Base-by-base conservation (phyloP, 2,329 filamentous ascomycete species). In the Trichoderma sp. region DNA sequence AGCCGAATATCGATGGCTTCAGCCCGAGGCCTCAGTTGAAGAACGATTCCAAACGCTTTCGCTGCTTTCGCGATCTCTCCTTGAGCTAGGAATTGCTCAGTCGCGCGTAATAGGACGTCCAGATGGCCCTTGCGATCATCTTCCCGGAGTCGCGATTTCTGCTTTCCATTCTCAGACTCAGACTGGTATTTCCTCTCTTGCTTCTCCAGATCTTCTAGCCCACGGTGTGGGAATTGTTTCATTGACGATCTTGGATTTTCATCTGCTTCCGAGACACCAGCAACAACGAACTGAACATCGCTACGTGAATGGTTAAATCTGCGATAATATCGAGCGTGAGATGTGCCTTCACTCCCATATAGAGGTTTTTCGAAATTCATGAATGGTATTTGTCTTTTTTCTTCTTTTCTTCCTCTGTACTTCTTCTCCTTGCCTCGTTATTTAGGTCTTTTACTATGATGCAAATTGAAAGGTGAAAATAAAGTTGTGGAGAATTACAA, bases 1-100 rank as follows among this genome's bases (percentile, higher is more conserved):
- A 84, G 84, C 50, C 94, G 88, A 62, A 95, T 80, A 78, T 97
- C 93, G 23, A 95, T 84, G 7, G 83, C 82, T 62, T 81, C 69
- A 32, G 78, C 76, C 15, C 73, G 64, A 2, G 79, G 78, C 11
- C 78, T 77, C 61, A 89, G 86, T 63, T 91, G 88, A 61, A 94
- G 79, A 36, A 97, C 85, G 74, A 97, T 82, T 1, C 89, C 91
- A 85, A 93, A 95, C 0, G 93, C 92, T 72, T 92, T 86, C 64
- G 88, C 88, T 0, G 95, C 94, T 53, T 92, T 90, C 2, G 85
- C 75, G 72, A 94, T 91, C 76, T 97, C 92, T 36, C 90, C 88
- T 73, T 89, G 85, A 32, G 91, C 85, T 53, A 98, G 85, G 76
- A 91, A 93, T 43, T 88, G 88, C 79, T 96, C 91, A 75, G 96